Evolutionary conservation across 257 asterid genomes (phyloP), one percentile per base, ranked within the genome.

Genomic region (Paraleonurus japonicus): DNA sequence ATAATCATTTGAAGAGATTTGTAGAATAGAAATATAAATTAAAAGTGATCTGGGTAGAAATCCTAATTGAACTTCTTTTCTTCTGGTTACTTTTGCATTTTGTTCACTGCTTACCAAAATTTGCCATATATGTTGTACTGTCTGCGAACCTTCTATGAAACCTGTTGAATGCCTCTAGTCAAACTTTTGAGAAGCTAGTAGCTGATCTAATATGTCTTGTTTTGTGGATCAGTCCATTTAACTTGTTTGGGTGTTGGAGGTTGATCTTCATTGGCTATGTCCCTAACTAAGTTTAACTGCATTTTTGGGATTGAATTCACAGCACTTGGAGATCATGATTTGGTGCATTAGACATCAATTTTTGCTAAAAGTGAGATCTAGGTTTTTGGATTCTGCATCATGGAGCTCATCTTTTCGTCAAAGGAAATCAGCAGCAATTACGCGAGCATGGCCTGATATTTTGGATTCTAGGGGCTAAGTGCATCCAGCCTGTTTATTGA

Each of bases 341-440:
- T 94, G 99, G 99, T 94, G 96, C 85, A 84, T 81, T 68, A 81
- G 92, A 71, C 93, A 89, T 87, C 82, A 86, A 7, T 94, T 91
- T 85, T 72, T 94, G 83, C 92, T 81, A 75, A 77, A 79, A 71
- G 82, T 89, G 74, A 82, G 55, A 41, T 76, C 88, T 65, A 84
- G 89, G 45, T 83, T 89, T 82, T 76, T 78, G 75, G 64, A 81
- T 71, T 69, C 82, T 72, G 81, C 76, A 59, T 83, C 93, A 10
- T 94, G 99, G 99, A 67, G 83, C 59, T 71, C 78, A 77, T 63
- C 78, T 58, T 79, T 89, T 57, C 83, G 81, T 28, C 92, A 89
- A 72, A 94, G 99, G 84, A 91, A 85, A 75, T 79, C 83, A 1
- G 91, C 89, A 64, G 95, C 99, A 20, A 54, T 65, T 53, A 54